Conservation (phyloP, 192 early-diverging fungal genomes). For the Backusella tarrabulga region DNA sequence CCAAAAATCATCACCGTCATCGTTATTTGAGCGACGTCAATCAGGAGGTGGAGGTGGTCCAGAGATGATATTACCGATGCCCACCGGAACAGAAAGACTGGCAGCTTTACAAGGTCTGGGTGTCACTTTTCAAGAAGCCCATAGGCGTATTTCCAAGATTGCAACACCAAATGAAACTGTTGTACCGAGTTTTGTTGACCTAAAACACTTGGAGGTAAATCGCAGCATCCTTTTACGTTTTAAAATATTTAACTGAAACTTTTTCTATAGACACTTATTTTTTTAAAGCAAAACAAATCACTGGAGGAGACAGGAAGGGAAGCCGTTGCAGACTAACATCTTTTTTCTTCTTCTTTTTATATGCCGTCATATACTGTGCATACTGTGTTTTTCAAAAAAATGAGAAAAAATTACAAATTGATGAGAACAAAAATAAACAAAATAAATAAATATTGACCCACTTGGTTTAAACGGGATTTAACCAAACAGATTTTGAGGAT, state of each 20-base stretch:
- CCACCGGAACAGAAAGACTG: conserved; percentile 21
- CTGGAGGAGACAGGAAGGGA: background rate
- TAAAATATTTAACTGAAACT: background rate
- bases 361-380: background rate
- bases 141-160: conserved; percentile 27
- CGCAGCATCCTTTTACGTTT: background rate
- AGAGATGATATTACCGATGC: conserved; percentile 18
- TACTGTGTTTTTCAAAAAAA: too few species aligned
- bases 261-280: background rate
- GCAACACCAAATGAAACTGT: conserved; percentile 27
- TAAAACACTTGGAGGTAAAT: conserved; percentile 10
- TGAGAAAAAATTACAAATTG: too few species aligned
- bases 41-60: background rate
- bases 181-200: conserved; percentile 26
- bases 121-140: conserved; percentile 31
- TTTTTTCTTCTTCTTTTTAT: background rate
- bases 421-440: background rate
- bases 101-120: conserved; percentile 25
- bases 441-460: background rate
- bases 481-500: background rate
- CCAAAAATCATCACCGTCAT: background rate
- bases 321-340: background rate
- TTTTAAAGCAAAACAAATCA: conserved; percentile 2
- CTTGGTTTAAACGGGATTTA: background rate
- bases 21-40: background rate